A percentile compares a stretch with the other conserved stretches of the same genome.
phyloP scores from a whole-genome alignment of 768 basidiomycete genomes.

The Lactarius quietus region DNA sequence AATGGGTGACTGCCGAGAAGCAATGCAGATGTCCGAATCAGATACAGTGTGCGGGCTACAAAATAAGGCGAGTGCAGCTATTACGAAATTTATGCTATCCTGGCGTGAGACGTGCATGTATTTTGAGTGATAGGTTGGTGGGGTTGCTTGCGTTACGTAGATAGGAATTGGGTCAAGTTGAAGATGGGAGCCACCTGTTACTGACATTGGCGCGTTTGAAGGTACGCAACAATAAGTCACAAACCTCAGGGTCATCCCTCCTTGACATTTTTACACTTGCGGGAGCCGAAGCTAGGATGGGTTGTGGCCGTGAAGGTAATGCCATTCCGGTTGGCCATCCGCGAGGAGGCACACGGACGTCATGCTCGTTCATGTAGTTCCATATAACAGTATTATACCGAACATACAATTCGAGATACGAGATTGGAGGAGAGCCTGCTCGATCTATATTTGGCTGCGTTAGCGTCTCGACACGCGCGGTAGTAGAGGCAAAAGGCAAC shows the following conservation, averaged over 20 bases:
- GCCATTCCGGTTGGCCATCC: slow-evolving; percentile 42
- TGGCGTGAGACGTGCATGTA: slow-evolving; percentile 1
- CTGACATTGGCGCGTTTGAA: background rate
- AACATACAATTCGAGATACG: slow-evolving; percentile 59
- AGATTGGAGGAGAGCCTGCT: slow-evolving; percentile 48
- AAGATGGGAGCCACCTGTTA: slow-evolving; percentile 15
- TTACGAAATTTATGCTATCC: background rate
- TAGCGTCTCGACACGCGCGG: background rate
- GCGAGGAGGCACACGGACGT: slow-evolving; percentile 40
- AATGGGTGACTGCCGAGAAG: background rate
- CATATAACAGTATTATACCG: slow-evolving; percentile 64
- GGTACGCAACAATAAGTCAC: background rate
- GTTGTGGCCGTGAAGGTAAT: slow-evolving; percentile 38
- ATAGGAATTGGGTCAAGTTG: slow-evolving; percentile 17
- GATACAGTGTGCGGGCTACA: slow-evolving; percentile 24
- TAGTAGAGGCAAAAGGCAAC: slow-evolving; percentile 31
- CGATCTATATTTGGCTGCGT: slow-evolving; percentile 41
- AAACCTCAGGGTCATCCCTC: slow-evolving; percentile 18
- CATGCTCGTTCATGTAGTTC: slow-evolving; percentile 50
- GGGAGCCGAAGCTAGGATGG: background rate
- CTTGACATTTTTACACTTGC: slow-evolving; percentile 9
- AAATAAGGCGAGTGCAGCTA: slow-evolving; percentile 15
- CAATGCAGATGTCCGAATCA: slow-evolving; percentile 6
- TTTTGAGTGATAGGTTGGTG: background rate
- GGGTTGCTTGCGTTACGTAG: slow-evolving; percentile 1